These are phyloP conservation scores for Colletotrichum euphorbiae DNA, from an alignment of 2,329 filamentous ascomycete species.

Conservation along the genomic window DNA sequence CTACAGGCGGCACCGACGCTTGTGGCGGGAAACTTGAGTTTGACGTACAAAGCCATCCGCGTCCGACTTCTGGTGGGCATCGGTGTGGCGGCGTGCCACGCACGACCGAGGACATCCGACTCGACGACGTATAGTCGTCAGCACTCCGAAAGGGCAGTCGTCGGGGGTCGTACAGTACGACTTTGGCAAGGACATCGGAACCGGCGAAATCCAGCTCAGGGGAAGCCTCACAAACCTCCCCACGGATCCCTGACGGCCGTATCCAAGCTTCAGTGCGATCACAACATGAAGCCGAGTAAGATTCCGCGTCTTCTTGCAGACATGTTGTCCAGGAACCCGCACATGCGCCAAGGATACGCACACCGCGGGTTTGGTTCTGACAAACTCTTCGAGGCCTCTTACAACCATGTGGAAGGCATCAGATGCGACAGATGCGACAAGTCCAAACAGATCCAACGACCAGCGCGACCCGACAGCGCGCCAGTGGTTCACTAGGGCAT, in stretches of 20 bases:
- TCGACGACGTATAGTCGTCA: constrained; percentile 38
- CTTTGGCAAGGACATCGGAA: constrained; percentile 41
- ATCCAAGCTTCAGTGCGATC: constrained; percentile 15
- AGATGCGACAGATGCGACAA: constrained; percentile 13
- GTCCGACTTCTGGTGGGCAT: constrained; percentile 46
- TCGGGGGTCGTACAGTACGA: constrained; percentile 45
- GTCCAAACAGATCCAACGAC: neutral
- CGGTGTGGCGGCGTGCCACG: constrained; percentile 43
- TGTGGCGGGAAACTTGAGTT: constrained; percentile 34
- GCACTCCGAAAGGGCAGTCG: constrained; percentile 9
- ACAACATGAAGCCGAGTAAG: neutral
- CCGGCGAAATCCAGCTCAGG: constrained; percentile 22
- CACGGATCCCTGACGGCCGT: constrained; percentile 32
- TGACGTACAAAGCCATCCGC: constrained; percentile 33
- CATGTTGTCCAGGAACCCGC: neutral
- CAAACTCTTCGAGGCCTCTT: constrained; percentile 4
- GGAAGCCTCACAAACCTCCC: constrained; percentile 40
- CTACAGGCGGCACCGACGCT: constrained; percentile 22
- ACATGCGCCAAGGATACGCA: neutral
- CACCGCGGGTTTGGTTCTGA: neutral
- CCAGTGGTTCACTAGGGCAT: constrained; percentile 39
- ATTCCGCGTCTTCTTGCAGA: neutral
- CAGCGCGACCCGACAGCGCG: neutral
- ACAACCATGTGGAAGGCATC: neutral
- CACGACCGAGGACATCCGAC: constrained; percentile 48